These are phyloP conservation scores for Nigrospora oryzae DNA, from an alignment of 2,329 filamentous ascomycete species.

Conservation along the genomic window DNA sequence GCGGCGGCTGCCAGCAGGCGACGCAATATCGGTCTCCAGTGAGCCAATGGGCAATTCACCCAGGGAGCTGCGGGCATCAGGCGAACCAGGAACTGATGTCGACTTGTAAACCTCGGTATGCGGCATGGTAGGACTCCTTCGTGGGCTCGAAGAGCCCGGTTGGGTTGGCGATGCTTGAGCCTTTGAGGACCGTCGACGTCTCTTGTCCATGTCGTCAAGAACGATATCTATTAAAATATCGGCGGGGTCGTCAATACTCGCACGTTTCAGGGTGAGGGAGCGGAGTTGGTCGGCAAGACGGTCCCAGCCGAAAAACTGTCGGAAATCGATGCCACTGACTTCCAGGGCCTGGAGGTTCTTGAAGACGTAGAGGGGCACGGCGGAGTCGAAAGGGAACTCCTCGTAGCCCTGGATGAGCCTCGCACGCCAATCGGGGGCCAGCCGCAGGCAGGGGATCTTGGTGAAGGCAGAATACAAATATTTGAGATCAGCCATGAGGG, in stretches of 20 bases:
- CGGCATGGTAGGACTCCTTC: slow-evolving; percentile 53
- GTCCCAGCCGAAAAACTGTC: slow-evolving; percentile 97
- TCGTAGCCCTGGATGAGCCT: slow-evolving; percentile 88
- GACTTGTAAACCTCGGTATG: slow-evolving; percentile 61
- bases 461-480: slow-evolving; percentile 98
- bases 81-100: slow-evolving; percentile 59
- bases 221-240: slow-evolving; percentile 91
- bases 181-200: slow-evolving; percentile 81
- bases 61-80: slow-evolving; percentile 37
- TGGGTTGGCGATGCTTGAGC: slow-evolving; percentile 73
- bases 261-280: slow-evolving; percentile 81
- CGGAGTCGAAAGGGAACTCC: slow-evolving; percentile 96
- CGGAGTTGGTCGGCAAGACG: slow-evolving; percentile 84
- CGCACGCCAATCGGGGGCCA: slow-evolving; percentile 89
- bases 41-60: slow-evolving; percentile 52
- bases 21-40: slow-evolving; percentile 35
- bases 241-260: slow-evolving; percentile 78
- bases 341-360: slow-evolving; percentile 94
- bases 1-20: slow-evolving; percentile 25
- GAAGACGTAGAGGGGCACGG: slow-evolving; percentile 92
- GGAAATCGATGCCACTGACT: slow-evolving; percentile 90
- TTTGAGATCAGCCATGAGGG: slow-evolving; percentile 78
- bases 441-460: slow-evolving; percentile 85
- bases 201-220: slow-evolving; percentile 90
- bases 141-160: slow-evolving; percentile 47